phyloP scores from a whole-genome alignment of 345 rosid species.

The Dimocarpus longan region DNA sequence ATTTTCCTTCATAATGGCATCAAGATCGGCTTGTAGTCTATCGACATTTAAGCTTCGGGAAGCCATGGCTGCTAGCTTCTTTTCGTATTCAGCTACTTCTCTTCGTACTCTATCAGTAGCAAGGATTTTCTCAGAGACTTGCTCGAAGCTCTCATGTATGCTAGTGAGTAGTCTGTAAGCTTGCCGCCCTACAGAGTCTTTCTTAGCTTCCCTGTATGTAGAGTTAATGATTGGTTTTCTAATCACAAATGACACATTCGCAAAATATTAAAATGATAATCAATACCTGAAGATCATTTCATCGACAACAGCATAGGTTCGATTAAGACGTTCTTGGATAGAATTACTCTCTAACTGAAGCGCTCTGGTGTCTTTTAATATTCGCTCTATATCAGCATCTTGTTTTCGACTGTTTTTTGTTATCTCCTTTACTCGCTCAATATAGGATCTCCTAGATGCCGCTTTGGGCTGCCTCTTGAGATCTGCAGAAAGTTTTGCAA shows the following conservation, averaged over 20 bases:
- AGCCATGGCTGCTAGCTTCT: conserved; percentile 65
- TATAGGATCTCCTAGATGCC: conserved; percentile 60
- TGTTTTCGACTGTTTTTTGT: conserved; percentile 81
- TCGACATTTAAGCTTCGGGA: conserved; percentile 53
- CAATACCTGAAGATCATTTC: conserved; percentile 73
- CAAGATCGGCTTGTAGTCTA: conserved; percentile 63
- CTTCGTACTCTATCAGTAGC: conserved; percentile 62
- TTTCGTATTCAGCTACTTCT: conserved; percentile 67
- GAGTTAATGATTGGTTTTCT: background rate
- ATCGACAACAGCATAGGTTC: conserved; percentile 76
- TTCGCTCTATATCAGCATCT: conserved; percentile 73
- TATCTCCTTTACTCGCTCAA: conserved; percentile 74
- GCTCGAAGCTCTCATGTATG: conserved; percentile 74
- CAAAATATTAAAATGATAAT: background rate
- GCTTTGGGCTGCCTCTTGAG: conserved; percentile 54
- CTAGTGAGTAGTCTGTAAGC: conserved; percentile 74
- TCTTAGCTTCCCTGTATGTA: conserved; percentile 72
- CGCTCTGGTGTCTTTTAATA: conserved; percentile 75
- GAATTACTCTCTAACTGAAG: conserved; percentile 86
- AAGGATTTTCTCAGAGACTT: conserved; percentile 66
- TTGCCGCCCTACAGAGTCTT: conserved; percentile 59
- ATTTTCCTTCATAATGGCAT: conserved; percentile 62
- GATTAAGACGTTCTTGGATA: conserved; percentile 82
- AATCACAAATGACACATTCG: background rate
- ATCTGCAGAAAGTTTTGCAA: conserved; percentile 43